Evolutionary conservation across 805 yeast species (phyloP), one percentile per base, ranked within the genome.

Genomic region (Monosporozyma siamensis): DNA sequence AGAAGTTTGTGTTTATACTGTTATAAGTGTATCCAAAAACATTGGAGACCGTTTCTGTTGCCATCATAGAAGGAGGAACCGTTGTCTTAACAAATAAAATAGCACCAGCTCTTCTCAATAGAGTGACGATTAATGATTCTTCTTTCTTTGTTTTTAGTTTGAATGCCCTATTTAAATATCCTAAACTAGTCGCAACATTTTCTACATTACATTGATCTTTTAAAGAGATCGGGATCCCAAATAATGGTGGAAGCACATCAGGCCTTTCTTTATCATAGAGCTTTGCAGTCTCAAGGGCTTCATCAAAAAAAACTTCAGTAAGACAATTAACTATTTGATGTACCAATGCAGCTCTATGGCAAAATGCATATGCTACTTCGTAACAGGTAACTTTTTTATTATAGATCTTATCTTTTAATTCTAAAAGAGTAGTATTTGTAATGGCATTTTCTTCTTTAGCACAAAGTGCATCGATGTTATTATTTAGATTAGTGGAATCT

Each of bases 171-270:
- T 42, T 34, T 11, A 55, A 42, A 37, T 51, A 55, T 5, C 59
- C 59, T 31, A 55, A 38, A 1, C 55, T 48, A 2, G 58, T 48
- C 24, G 53, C 59, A 2, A 52, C 35, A 7, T 52, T 53, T 27
- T 46, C 51, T 10, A 55, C 43, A 34, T 56, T 54, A 39, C 52
- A 46, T 42, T 56, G 61, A 43, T 57, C 80, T 47, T 79, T 79
- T 42, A 79, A 64, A 0, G 82, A 76, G 25, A 79, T 63, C 2
- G 86, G 87, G 24, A 80, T 60, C 2, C 87, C 87, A 50, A 80
- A 85, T 38, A 80, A 67, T 2, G 82, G 80, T 23, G 85, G 85
- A 27, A 74, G 53, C 2, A 70, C 58, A 47, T 71, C 67, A 12
- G 79, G 80, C 34, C 70, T 59, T 34, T 66, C 49, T 6, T 63